A percentile compares a stretch with the other conserved stretches of the same genome.
Conservation (phyloP, 192 early-diverging fungal species). For the Piromyces sp. region DNA sequence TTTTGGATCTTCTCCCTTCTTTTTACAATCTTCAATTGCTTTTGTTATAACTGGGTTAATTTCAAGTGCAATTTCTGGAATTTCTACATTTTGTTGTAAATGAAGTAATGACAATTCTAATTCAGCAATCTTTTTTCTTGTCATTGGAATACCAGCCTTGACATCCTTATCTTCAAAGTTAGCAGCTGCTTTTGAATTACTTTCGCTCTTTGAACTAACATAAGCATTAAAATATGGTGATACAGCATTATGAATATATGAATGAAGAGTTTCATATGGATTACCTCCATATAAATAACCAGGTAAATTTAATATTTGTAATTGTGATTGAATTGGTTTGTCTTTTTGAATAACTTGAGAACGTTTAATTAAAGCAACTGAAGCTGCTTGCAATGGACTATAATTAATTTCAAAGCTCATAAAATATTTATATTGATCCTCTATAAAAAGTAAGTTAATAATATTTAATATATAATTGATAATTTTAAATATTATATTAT, state of each 20-base stretch:
- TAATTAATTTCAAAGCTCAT: slow-evolving; percentile 59
- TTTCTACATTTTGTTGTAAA: slow-evolving; percentile 95
- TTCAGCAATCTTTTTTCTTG: slow-evolving; percentile 97
- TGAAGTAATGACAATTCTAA: slow-evolving; percentile 85
- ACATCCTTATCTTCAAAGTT: slow-evolving; percentile 38
- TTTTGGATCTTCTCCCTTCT: slow-evolving; percentile 38
- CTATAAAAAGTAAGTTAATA: not conserved
- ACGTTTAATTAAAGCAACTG: slow-evolving; percentile 65
- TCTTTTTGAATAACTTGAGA: slow-evolving; percentile 47
- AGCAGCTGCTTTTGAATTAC: slow-evolving; percentile 13
- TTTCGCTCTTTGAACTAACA: slow-evolving; percentile 48
- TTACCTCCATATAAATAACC: slow-evolving; percentile 19
- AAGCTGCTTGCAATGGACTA: slow-evolving; percentile 50
- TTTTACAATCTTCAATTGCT: slow-evolving; percentile 34
- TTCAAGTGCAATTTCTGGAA: slow-evolving; percentile 74
- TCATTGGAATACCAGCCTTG: slow-evolving; percentile 46
- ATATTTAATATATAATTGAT: no score
- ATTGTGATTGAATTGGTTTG: slow-evolving; percentile 54
- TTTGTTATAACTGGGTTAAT: slow-evolving; percentile 67
- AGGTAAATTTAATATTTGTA: slow-evolving; percentile 82
- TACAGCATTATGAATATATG: slow-evolving; percentile 82
- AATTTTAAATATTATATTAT: no score
- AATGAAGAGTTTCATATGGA: slow-evolving; percentile 78
- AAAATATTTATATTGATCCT: slow-evolving; percentile 16
- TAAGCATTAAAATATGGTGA: slow-evolving; percentile 93